Percentiles rank a stretch among this genome's conserved stretches.
Evolutionary conservation across 768 basidiomycete genomes (phyloP).

Genomic region (Mrakia frigida): DNA sequence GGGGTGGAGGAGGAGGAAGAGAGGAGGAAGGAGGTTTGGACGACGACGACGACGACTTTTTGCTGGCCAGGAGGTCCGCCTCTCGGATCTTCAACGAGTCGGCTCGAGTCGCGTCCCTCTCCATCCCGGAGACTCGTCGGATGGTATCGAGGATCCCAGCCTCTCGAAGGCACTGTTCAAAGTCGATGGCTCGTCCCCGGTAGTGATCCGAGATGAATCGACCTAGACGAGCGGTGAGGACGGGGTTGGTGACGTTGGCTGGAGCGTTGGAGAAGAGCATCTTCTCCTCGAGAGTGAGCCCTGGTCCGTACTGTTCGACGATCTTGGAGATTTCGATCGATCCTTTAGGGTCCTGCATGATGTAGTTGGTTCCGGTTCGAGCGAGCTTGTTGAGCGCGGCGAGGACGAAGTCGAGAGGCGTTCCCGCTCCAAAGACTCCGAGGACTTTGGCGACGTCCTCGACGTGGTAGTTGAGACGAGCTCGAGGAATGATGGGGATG

Average conservation of each 20-base stretch:
- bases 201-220: constrained; percentile 51
- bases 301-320: constrained; percentile 39
- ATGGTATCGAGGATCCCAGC: constrained; percentile 3
- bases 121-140: neutral
- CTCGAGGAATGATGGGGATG: constrained; percentile 53
- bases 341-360: constrained; percentile 32
- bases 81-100: constrained; percentile 38
- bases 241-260: constrained; percentile 41
- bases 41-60: constrained; percentile 1
- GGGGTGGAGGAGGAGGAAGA: neutral
- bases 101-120: constrained; percentile 10
- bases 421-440: constrained; percentile 42
- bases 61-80: constrained; percentile 15
- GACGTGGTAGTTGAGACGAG: constrained; percentile 48
- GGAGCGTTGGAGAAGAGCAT: constrained; percentile 43
- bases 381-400: constrained; percentile 40
- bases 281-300: constrained; percentile 43
- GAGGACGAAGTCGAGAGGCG: constrained; percentile 44
- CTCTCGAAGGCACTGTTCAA: constrained; percentile 39
- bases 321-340: constrained; percentile 39
- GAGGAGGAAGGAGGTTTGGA: neutral
- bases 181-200: constrained; percentile 47
- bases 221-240: constrained; percentile 39
- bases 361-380: constrained; percentile 39
- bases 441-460: constrained; percentile 39